Percentiles rank a stretch among this genome's conserved stretches.
Conservation (phyloP, 371 early-diverging fungal genomes). For the Actinomucor elegans region DNA sequence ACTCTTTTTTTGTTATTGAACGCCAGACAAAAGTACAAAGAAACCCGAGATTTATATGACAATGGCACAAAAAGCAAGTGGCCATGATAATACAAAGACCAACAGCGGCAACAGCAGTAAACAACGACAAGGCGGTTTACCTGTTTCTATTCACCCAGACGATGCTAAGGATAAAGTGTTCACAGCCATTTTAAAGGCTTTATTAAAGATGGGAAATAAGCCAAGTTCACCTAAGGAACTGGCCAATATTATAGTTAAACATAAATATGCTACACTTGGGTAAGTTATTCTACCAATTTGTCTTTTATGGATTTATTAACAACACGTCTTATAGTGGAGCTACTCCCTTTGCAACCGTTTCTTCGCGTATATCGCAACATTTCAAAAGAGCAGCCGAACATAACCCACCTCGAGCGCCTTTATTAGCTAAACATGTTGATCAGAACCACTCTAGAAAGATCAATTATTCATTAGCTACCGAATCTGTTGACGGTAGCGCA, state of each 20-base stretch:
- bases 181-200: conserved; percentile 77
- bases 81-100: conserved; percentile 2
- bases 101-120: too few species aligned
- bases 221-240: conserved; percentile 84
- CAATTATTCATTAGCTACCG: conserved; percentile 72
- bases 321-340: conserved; percentile 72
- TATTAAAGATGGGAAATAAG: conserved; percentile 71
- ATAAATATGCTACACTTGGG: conserved; percentile 77
- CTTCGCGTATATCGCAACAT: conserved; percentile 84
- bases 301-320: neutral
- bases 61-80: conserved; percentile 16
- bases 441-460: conserved; percentile 76
- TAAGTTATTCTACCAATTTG: conserved; percentile 25
- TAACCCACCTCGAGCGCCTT: conserved; percentile 73
- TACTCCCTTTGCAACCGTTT: conserved; percentile 92
- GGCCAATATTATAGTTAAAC: conserved; percentile 72
- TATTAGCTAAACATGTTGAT: conserved; percentile 72
- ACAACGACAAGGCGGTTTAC: conserved; percentile 16
- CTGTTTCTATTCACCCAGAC: conserved; percentile 65
- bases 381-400: conserved; percentile 78
- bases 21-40: neutral
- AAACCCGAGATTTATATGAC: neutral
- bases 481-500: conserved; percentile 8
- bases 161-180: conserved; percentile 84
- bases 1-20: neutral